Conservation (phyloP, 768 basidiomycete species). For the Scleroderma citrinum region DNA sequence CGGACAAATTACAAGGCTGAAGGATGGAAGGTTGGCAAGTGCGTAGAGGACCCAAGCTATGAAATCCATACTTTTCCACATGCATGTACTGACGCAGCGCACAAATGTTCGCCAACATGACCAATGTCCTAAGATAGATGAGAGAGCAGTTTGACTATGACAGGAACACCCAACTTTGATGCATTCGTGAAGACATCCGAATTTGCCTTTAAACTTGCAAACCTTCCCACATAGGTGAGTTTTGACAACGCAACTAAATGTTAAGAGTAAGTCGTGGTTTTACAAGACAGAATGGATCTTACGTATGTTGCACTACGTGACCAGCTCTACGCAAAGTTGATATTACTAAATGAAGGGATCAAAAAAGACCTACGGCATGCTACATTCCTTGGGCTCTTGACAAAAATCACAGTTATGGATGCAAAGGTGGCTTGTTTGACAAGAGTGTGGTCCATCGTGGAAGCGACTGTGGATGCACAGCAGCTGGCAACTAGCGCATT, state of each 20-base stretch:
- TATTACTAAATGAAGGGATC: not conserved
- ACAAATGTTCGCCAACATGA: conserved; percentile 47
- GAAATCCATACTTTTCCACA: conserved; percentile 44
- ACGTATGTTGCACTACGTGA: not conserved
- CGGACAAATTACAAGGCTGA: conserved; percentile 40
- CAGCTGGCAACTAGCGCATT: conserved; percentile 45
- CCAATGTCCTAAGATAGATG: conserved; percentile 33
- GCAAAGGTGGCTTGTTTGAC: conserved; percentile 46
- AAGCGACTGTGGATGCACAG: conserved; percentile 41
- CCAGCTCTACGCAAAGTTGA: conserved; percentile 38
- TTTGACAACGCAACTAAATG: conserved; percentile 43
- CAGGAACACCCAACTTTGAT: conserved; percentile 35
- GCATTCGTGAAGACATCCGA: conserved; percentile 49
- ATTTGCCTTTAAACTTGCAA: conserved; percentile 40
- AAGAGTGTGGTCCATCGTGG: conserved; percentile 45
- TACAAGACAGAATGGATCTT: not conserved
- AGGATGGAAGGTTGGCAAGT: not conserved
- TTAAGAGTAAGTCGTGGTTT: not conserved
- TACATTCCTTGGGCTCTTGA: conserved; percentile 35
- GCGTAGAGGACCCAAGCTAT: not conserved
- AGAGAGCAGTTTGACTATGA: not conserved
- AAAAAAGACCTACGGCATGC: conserved; percentile 35
- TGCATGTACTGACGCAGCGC: conserved; percentile 44
- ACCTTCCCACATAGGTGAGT: conserved; percentile 50
- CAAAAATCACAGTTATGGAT: conserved; percentile 37